Evolutionary conservation across 2,329 filamentous ascomycete genomes (phyloP), one percentile per base, ranked within the genome.

Genomic region (Cladorrhinum sp.): DNA sequence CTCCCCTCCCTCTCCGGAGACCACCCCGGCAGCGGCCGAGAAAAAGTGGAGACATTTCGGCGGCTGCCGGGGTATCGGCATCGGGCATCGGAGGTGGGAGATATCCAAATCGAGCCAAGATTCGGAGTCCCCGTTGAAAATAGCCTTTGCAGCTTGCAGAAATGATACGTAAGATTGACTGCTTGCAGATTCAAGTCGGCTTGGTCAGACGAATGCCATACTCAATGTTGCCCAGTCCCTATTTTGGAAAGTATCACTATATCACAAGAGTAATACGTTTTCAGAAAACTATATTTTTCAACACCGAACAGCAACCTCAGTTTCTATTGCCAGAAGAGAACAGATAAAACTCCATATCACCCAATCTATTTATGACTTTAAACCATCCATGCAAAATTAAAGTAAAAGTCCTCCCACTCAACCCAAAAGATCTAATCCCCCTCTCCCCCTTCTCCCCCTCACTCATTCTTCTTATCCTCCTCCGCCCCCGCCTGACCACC

Each of bases 401-500:
- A 12, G 6, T 24, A 33, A 33, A 33, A n/a, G n/a, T n/a, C n/a
- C n/a, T 33, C 30, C 30, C 30, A 33, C 12, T 12, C 30, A 16
- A 7, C 36, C 36, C 36, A 42, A 42, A 42, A 42, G 3, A 3
- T n/a, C 14, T 16, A 39, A 28, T 28, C 26, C 4, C 70, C 72
- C 36, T 64, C 64, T 30, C 59, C 64, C 42, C 16, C 10, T 21
- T 16, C 42, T 20, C 10, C 18, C 18, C 18, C 18, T 46, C 42
- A 46, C 42, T 46, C 42, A 18, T 46, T 21, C 42, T 46, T 46
- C 42, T 46, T 46, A 46, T 46, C 18, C 3, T 9, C 64, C 30
- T 54, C 65, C 57, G 62, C 59, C 28, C 56, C 62, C 58, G 7
- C 71, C 75, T 48, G 21, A 26, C 54, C 54, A 26, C 54, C 54